These are phyloP conservation scores for Pilobolus umbonatus DNA, from an alignment of 192 early-diverging fungal genomes.

Conservation along the genomic window DNA sequence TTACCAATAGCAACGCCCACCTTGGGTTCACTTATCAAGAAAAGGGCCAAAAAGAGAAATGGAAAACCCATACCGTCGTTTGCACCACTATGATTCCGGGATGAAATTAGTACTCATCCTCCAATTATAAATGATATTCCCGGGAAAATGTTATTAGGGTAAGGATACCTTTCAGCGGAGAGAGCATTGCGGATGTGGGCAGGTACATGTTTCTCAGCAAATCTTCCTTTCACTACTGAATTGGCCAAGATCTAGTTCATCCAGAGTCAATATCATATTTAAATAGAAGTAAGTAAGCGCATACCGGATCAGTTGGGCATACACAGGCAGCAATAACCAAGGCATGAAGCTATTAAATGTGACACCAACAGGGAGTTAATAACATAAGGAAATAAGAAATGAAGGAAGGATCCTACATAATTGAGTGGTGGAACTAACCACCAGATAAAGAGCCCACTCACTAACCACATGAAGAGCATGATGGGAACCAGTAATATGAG, in stretches of 20 bases:
- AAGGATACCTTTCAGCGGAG: slow-evolving; percentile 70
- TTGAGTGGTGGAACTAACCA: slow-evolving; percentile 45
- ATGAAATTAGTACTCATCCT: neutral
- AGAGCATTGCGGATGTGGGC: slow-evolving; percentile 66
- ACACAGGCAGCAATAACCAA: slow-evolving; percentile 79
- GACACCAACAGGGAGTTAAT: neutral
- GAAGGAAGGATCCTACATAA: slow-evolving; percentile 41
- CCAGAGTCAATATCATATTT: neutral
- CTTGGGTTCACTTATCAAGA: slow-evolving; percentile 50
- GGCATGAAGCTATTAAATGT: slow-evolving; percentile 54
- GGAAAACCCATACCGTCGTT: slow-evolving; percentile 87
- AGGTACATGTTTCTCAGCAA: slow-evolving; percentile 87
- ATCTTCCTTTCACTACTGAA: slow-evolving; percentile 89
- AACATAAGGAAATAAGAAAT: slow-evolving; percentile 11
- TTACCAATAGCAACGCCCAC: slow-evolving; percentile 62
- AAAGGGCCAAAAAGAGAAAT: slow-evolving; percentile 73
- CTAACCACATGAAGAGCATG: slow-evolving; percentile 77
- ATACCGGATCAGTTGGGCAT: slow-evolving; percentile 91
- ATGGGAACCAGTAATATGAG: slow-evolving; percentile 72
- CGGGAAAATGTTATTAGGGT: too few species aligned
- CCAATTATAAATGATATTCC: too few species aligned
- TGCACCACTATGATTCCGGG: slow-evolving; percentile 51
- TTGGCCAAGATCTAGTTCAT: slow-evolving; percentile 65
- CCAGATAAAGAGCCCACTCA: slow-evolving; percentile 63
- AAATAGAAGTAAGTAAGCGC: neutral